Conservation (phyloP, 2,329 filamentous ascomycete genomes). For the Sclerotinia borealis region DNA sequence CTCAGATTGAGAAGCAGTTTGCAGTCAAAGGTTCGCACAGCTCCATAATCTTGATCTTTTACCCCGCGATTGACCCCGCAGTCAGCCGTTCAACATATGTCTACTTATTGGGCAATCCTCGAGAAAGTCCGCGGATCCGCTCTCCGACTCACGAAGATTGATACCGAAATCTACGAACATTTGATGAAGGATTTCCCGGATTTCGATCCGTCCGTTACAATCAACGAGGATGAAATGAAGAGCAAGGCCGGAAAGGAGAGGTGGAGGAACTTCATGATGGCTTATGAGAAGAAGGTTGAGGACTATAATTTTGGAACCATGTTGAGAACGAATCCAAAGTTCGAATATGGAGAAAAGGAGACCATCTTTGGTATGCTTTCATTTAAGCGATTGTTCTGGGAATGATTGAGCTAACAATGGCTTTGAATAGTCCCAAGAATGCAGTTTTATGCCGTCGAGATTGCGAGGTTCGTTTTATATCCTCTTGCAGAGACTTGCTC, state of each 20-base stretch:
- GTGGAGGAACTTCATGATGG: constrained; percentile 92
- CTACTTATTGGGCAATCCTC: constrained; percentile 95
- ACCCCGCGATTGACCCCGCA: constrained; percentile 24
- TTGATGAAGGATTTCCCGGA: constrained; percentile 86
- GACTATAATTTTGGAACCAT: constrained; percentile 99
- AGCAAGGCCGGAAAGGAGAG: constrained; percentile 89
- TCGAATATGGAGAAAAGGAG: constrained; percentile 79
- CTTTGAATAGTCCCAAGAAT: constrained; percentile 49
- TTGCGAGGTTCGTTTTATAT: constrained; percentile 38
- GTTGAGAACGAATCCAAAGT: constrained; percentile 69
- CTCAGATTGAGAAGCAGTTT: constrained; percentile 96
- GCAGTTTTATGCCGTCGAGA: constrained; percentile 79
- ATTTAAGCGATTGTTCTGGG: not conserved
- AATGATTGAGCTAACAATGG: constrained; percentile 12
- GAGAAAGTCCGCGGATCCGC: constrained; percentile 84
- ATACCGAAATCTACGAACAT: constrained; percentile 91
- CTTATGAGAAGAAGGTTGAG: constrained; percentile 89
- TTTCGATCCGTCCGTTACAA: constrained; percentile 72
- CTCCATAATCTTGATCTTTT: constrained; percentile 6
- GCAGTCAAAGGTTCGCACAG: constrained; percentile 75
- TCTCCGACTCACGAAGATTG: constrained; percentile 84
- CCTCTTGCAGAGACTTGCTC: not conserved
- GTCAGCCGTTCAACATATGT: constrained; percentile 82
- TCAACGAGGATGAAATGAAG: constrained; percentile 96
- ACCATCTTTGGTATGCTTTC: constrained; percentile 78